phyloP scores from a whole-genome alignment of 2,329 filamentous ascomycete species.

The Trichothecium roseum region DNA sequence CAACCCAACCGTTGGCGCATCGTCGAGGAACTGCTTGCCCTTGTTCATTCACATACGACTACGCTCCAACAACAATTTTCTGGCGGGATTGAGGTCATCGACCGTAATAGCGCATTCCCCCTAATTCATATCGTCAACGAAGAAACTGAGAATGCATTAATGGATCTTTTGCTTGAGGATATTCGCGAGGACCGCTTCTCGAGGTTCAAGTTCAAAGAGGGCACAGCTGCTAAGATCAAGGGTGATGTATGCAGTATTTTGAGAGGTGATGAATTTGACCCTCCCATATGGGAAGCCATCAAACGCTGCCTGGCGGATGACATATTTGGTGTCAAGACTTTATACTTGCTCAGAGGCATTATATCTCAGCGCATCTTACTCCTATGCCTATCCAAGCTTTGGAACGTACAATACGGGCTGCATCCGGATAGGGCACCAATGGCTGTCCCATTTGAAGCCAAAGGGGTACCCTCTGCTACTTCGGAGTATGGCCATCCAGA shows the following conservation, averaged over 20 bases:
- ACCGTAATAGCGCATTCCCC: conserved; percentile 34
- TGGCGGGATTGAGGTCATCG: conserved; percentile 34
- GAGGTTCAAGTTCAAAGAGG: conserved; percentile 6
- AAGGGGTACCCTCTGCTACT: conserved; percentile 50
- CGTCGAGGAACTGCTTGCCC: conserved; percentile 25
- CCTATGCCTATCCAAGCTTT: conserved; percentile 50
- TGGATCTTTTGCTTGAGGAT: conserved; percentile 26
- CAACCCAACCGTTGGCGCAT: conserved; percentile 41
- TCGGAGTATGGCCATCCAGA: conserved; percentile 61
- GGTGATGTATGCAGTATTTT: neutral
- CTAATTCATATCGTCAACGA: conserved; percentile 42
- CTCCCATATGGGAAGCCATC: neutral
- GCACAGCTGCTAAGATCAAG: conserved; percentile 1
- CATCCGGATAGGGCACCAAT: conserved; percentile 44
- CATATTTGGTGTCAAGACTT: neutral
- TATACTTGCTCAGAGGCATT: conserved; percentile 50
- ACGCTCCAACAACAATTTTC: conserved; percentile 27
- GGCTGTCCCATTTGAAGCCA: conserved; percentile 57
- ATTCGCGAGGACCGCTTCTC: conserved; percentile 21
- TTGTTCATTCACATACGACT: conserved; percentile 26
- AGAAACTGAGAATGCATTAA: conserved; percentile 34
- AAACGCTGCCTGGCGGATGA: neutral
- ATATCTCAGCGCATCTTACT: conserved; percentile 49
- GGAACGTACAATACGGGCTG: conserved; percentile 56
- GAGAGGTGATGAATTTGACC: neutral